Evolutionary conservation across 352 stramenopile genomes (phyloP).

Genomic region (Pythium plurisporium): DNA sequence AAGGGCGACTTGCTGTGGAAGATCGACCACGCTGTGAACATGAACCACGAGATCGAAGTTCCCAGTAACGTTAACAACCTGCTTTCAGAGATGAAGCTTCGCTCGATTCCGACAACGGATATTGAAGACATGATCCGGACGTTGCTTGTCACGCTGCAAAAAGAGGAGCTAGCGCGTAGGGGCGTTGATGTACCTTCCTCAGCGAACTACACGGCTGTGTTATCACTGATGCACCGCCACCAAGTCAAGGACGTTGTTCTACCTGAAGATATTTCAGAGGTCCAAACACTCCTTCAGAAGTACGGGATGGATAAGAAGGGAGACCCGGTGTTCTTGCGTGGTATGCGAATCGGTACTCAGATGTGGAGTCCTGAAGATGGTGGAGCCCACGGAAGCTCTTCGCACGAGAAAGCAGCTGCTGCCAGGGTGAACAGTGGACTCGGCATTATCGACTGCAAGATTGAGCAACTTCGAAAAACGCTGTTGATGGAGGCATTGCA

Average conservation of each 20-base stretch:
- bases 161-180: conserved; percentile 39
- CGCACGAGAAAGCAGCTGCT: neutral
- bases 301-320: conserved; percentile 58
- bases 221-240: conserved; percentile 50
- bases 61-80: conserved; percentile 40
- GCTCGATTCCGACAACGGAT: conserved; percentile 49
- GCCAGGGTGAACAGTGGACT: conserved; percentile 38
- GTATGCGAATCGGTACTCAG: conserved; percentile 61
- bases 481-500: conserved; percentile 61
- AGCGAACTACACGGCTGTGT: conserved; percentile 41
- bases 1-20: conserved; percentile 77
- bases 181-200: conserved; percentile 44
- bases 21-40: conserved; percentile 60
- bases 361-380: conserved; percentile 18
- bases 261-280: conserved; percentile 30
- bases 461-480: conserved; percentile 57
- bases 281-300: conserved; percentile 45
- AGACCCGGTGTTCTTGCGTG: conserved; percentile 49
- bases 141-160: conserved; percentile 54
- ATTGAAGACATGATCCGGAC: conserved; percentile 54
- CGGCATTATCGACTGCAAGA: conserved; percentile 59
- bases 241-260: conserved; percentile 49
- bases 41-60: conserved; percentile 48
- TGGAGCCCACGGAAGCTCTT: neutral
- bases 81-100: conserved; percentile 47